Percentiles rank a stretch among this genome's conserved stretches.
phyloP scores from a whole-genome alignment of 2,329 filamentous ascomycete genomes.

The Cordyceps javanica region DNA sequence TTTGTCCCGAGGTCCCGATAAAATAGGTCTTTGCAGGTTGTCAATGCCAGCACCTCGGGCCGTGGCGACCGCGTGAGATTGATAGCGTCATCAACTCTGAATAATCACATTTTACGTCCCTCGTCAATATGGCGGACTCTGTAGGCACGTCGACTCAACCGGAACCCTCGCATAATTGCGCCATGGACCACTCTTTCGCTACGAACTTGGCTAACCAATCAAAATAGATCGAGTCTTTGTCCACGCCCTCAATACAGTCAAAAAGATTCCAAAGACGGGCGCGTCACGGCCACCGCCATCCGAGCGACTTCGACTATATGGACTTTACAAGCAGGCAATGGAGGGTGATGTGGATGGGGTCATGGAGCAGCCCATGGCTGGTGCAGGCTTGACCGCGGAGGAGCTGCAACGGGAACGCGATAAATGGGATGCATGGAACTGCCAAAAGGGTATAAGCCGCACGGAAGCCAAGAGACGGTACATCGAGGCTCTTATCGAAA shows the following conservation, averaged over 20 bases:
- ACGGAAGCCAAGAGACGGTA: constrained; percentile 94
- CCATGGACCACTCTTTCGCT: background rate
- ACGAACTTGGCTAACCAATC: constrained; percentile 5
- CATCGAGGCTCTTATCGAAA: constrained; percentile 88
- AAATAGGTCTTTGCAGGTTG: background rate
- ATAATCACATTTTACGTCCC: background rate
- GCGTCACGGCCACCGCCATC: constrained; percentile 78
- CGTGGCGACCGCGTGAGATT: background rate
- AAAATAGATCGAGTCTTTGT: constrained; percentile 88
- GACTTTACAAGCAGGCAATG: constrained; percentile 98
- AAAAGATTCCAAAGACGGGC: constrained; percentile 92
- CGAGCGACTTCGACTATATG: constrained; percentile 89
- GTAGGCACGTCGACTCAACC: constrained; percentile 22
- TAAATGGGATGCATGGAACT: constrained; percentile 94
- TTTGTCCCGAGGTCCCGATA: constrained; percentile 14
- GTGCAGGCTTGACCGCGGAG: constrained; percentile 41
- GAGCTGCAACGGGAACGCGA: constrained; percentile 54
- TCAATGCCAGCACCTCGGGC: background rate
- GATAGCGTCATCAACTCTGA: constrained; percentile 5
- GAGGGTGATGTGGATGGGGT: constrained; percentile 94
- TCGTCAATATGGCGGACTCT: constrained; percentile 31
- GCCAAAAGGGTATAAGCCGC: constrained; percentile 72
- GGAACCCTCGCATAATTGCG: background rate
- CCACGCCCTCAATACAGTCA: constrained; percentile 97
- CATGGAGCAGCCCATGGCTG: constrained; percentile 69